These are phyloP conservation scores for Daedalea quercina DNA, from an alignment of 768 basidiomycete genomes.

Conservation along the genomic window DNA sequence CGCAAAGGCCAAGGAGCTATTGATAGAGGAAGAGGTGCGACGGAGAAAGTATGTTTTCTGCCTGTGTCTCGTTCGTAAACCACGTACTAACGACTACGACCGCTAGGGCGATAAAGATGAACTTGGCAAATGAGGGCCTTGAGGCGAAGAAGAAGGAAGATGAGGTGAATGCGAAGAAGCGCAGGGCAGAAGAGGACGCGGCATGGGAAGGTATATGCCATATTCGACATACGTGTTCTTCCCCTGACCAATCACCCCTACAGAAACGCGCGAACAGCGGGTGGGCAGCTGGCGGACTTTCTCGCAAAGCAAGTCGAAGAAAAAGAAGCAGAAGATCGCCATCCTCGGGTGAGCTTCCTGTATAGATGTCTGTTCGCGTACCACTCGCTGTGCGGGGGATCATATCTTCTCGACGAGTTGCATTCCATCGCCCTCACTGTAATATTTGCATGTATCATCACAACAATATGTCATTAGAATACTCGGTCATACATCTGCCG, in stretches of 20 bases:
- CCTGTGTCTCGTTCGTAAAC: background rate
- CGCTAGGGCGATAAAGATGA: constrained; percentile 81
- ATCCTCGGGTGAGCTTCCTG: constrained; percentile 19
- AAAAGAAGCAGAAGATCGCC: constrained; percentile 65
- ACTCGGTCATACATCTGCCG: background rate
- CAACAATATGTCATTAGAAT: background rate
- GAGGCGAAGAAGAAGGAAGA: constrained; percentile 94
- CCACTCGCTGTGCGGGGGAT: background rate
- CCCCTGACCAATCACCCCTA: no score
- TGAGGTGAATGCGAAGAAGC: constrained; percentile 66
- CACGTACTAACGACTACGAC: background rate
- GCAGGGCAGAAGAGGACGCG: constrained; percentile 86
- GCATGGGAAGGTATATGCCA: constrained; percentile 75
- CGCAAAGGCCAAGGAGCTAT: constrained; percentile 69
- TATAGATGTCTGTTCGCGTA: background rate
- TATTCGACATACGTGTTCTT: no score
- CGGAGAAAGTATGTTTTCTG: constrained; percentile 63
- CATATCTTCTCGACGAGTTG: background rate
- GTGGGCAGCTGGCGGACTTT: constrained; percentile 84
- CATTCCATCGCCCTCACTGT: background rate
- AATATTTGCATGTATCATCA: background rate
- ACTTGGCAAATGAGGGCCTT: constrained; percentile 84
- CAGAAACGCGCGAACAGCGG: constrained; percentile 60
- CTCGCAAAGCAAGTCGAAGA: constrained; percentile 63
- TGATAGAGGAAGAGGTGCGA: constrained; percentile 88